Evolutionary conservation across 192 early-diverging fungal genomes (phyloP), one percentile per base, ranked within the genome.

Genomic region (Phlyctochytrium bullatum): DNA sequence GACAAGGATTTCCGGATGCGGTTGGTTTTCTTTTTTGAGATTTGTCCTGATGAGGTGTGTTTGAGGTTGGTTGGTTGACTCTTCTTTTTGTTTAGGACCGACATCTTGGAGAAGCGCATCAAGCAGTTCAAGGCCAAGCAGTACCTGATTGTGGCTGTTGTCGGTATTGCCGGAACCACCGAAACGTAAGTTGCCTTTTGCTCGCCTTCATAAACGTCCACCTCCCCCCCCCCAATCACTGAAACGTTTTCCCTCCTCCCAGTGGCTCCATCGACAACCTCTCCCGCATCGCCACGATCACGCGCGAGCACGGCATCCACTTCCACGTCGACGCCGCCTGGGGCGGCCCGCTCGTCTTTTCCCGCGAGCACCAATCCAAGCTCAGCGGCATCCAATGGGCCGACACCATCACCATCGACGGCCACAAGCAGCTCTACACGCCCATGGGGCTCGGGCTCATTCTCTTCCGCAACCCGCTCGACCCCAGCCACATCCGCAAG

Each of bases 361-460:
- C 84, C 2, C 52, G 64, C 54, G 78, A 83, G 66, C 80, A 83
- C 57, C 34, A 34, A 20, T 50, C 50, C 47, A 82, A 82, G 68
- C 71, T 86, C 29, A 25, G 28, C 23, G 84, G 84, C 50, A 82
- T 86, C 56, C 56, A 69, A 20, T 34, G 40, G 16, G 82, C 84
- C 52, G 78, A 84, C 75, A 80, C 75, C 16, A 79, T 86, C 52
- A 84, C 84, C 4, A 69, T 86, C 51, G 84, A 86, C 64, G 84
- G 82, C 50, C 84, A 86, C 69, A 86, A 86, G 66, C 80, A 83
- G 62, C 78, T 86, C 30, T 86, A 86, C 71, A 86, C 82, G 1
- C 84, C 84, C 0, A 75, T 83, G 75, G 84, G 84, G 30, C 73
- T 83, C 33, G 84, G 84, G 14, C 70, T 86, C 17, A 40, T 86